Base-by-base conservation (phyloP, 305 asterid genomes). In the Coffea humblotiana region DNA sequence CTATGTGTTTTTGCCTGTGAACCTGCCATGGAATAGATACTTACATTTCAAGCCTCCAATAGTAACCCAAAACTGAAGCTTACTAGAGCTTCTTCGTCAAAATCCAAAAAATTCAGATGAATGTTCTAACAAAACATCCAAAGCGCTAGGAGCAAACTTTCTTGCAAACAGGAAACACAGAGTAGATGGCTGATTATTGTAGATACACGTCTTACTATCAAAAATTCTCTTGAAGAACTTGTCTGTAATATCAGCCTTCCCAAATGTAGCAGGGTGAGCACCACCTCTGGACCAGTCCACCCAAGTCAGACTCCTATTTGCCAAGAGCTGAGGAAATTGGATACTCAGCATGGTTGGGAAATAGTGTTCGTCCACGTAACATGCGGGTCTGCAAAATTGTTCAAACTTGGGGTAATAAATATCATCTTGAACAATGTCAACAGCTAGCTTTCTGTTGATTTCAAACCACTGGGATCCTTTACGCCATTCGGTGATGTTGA, bases 401-500 rank as follows among this genome's bases (percentile, higher is more conserved):
- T 85, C 87, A 47, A 87, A 87, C 83, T 83, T 81, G 18, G 88
- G 87, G 82, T 83, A 80, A 74, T 85, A 87, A 14, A 75, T 12
- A 7, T 68, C 71, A 25, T 87, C 90, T 77, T 78, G 72, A 71
- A 87, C 78, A 47, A 87, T 85, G 68, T 87, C 88, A 65, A 87
- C 63, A 14, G 87, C 90, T 35, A 87, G 80, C 74, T 85, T 81
- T 69, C 88, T 77, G 64, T 81, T 83, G 45, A 85, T 78, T 80
- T 87, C 90, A 81, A 87, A 87, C 90, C 90, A 87, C 80, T 87
- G 90, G 11, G 88, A 85, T 48, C 90, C 90, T 83, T 87, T 87
- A 27, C 88, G 87, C 90, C 90, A 87, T 0, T 87, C 81, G 8
- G 85, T 78, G 61, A 81, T 63, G 79, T 81, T 81, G 54, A 87